These are phyloP conservation scores for Hordeum marinum DNA, from an alignment of 176 grass and related monocot species.

Conservation along the genomic window DNA sequence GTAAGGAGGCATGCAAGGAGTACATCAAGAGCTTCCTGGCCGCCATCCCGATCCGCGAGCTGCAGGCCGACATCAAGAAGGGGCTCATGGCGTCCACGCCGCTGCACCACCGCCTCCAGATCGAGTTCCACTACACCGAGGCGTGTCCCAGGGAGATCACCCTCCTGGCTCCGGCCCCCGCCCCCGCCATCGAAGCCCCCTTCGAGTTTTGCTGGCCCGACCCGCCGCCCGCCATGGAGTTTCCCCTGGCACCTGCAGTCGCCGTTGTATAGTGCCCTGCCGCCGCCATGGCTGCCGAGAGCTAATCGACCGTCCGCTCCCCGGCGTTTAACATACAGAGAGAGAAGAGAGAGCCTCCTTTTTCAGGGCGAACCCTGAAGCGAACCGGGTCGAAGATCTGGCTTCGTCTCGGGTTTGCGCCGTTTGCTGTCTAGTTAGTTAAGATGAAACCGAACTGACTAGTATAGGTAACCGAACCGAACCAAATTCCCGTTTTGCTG, in stretches of 20 bases:
- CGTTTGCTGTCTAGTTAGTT: slow-evolving; percentile 36
- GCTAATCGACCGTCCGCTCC: not conserved
- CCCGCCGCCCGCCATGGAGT: slow-evolving; percentile 18
- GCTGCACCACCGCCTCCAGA: slow-evolving; percentile 85
- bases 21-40: slow-evolving; percentile 97
- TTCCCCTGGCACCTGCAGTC: slow-evolving; percentile 2
- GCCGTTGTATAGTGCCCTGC: slow-evolving; percentile 11
- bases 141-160: slow-evolving; percentile 18
- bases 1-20: slow-evolving; percentile 85
- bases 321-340: slow-evolving; percentile 25
- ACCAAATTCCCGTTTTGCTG: not conserved
- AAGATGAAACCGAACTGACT: slow-evolving; percentile 38
- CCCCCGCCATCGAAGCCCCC: slow-evolving; percentile 9
- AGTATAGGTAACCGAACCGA: slow-evolving; percentile 33
- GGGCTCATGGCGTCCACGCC: slow-evolving; percentile 61
- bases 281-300: not conserved
- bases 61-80: slow-evolving; percentile 90
- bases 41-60: slow-evolving; percentile 81
- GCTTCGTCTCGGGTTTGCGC: slow-evolving; percentile 43
- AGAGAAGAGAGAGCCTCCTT: slow-evolving; percentile 25
- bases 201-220: slow-evolving; percentile 53
- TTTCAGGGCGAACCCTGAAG: slow-evolving; percentile 33
- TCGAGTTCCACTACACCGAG: slow-evolving; percentile 84
- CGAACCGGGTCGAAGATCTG: slow-evolving; percentile 54
- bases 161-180: not conserved